Evolutionary conservation across 768 basidiomycete genomes (phyloP).

Genomic region (Lactarius pseudohatsudake): DNA sequence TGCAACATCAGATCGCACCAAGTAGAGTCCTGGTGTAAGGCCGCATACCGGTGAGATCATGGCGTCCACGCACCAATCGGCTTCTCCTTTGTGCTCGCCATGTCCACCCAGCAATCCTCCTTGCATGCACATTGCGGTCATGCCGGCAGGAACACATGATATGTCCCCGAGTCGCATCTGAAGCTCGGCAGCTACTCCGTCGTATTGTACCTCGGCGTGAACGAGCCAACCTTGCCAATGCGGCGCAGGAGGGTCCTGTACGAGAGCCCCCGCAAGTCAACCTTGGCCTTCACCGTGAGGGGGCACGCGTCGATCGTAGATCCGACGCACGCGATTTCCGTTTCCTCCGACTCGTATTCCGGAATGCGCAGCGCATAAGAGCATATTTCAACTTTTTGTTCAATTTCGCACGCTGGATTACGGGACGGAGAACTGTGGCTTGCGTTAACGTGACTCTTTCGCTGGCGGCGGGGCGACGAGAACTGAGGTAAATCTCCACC

Average conservation of each 20-base stretch:
- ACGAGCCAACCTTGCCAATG: slow-evolving; percentile 5
- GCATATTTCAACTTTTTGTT: too few species aligned
- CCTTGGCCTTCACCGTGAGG: slow-evolving; percentile 1
- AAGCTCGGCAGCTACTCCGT: slow-evolving; percentile 3
- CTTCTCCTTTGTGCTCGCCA: too few species aligned
- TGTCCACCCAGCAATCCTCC: too few species aligned
- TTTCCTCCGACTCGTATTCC: neutral
- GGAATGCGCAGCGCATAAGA: neutral
- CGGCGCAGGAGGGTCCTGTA: neutral
- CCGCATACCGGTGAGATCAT: too few species aligned
- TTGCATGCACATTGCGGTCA: neutral
- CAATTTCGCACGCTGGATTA: too few species aligned
- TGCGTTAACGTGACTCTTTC: neutral
- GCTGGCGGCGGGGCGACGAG: neutral
- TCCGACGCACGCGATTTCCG: slow-evolving; percentile 10
- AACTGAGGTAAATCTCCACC: neutral
- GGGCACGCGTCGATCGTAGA: slow-evolving; percentile 1
- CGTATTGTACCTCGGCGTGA: slow-evolving; percentile 13
- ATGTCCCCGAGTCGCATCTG: slow-evolving; percentile 7
- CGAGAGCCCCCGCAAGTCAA: neutral
- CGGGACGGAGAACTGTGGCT: too few species aligned
- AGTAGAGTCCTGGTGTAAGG: too few species aligned
- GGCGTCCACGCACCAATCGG: too few species aligned
- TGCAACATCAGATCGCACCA: too few species aligned
- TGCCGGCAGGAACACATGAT: slow-evolving; percentile 3